Base-by-base conservation (phyloP, 2,329 filamentous ascomycete species). In the Epichloe gansuensis region DNA sequence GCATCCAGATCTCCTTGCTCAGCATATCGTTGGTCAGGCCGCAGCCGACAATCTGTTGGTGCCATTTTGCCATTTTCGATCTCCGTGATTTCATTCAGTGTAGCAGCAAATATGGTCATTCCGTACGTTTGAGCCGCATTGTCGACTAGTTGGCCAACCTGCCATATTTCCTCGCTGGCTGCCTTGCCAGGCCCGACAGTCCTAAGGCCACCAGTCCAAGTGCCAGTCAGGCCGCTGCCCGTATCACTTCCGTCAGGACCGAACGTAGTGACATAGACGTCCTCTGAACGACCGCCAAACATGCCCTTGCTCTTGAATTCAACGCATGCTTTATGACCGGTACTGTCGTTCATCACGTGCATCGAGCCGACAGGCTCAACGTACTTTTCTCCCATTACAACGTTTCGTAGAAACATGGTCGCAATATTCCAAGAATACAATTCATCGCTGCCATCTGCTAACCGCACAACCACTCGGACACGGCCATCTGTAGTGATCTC, bases 331-430 rank as follows among this genome's bases (percentile, higher is more conserved):
- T 88, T 90, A 58, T 86, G 82, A 7, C 90, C 89, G 0, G 84
- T 89, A 5, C 78, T 85, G 62, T 98, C 93, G 65, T 91, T 91
- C 57, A 80, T 71, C 36, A 98, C 80, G 25, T 84, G 82, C 87
- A 97, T 93, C 43, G 80, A 88, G 45, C 90, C 90, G 1, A 94
- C 88, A 0, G 93, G 93, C 69, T 98, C 93, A 12, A 97, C 82
- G 64, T 98, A 98, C 69, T 97, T 98, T 68, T 98, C 93, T 40
- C 93, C 93, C 61, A 95, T 91, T 51, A 98, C 94, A 50, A 98
- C 89, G 65, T 98, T 98, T 47, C 93, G 82, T 51, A 98, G 71
- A 69, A 96, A 97, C 58, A 87, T 88, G 4, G 89, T 95, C 1
- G 91, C 89, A 17, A 88, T 77, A 45, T 79, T 85, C 89, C 89